Evolutionary conservation across 306 rosid species (phyloP), one percentile per base, ranked within the genome.

Genomic region (Amphicarpaea edgeworthii): DNA sequence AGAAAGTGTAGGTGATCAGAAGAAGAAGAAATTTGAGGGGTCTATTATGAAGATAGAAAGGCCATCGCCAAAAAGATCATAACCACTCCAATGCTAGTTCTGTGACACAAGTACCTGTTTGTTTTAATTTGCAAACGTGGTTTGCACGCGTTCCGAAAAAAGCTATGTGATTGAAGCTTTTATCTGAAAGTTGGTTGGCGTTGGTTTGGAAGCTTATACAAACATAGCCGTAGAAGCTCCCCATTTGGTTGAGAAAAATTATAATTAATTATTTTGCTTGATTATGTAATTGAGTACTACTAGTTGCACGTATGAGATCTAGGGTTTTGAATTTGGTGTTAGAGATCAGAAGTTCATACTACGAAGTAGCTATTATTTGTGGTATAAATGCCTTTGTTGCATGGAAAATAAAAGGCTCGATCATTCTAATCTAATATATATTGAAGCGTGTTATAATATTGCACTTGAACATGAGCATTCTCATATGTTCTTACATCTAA

Each of bases 61-160:
- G 85, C 88, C 90, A 1, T 92, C 97, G 1, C 96, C 97, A 9
- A 79, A 90, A 79, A 79, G 96, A 58, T 84, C 71, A 12, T n/a
- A n/a, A n/a, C 79, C 86, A 7, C 77, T 79, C 71, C 84, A 90
- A 79, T 26, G 41, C 83, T 1, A 78, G 83, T 26, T 38, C 83
- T 73, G 20, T 86, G 74, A 75, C 84, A 77, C 91, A 85, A 86
- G 96, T n/a, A n/a, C n/a, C n/a, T n/a, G n/a, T n/a, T n/a, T n/a
- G n/a, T n/a, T n/a, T n/a, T n/a, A n/a, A n/a, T n/a, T n/a, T n/a
- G n/a, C n/a, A n/a, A n/a, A n/a, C n/a, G n/a, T n/a, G n/a, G n/a
- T n/a, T n/a, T n/a, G n/a, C n/a, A n/a, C n/a, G n/a, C n/a, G n/a
- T n/a, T n/a, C n/a, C n/a, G n/a, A n/a, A n/a, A n/a, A n/a, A n/a